A percentile compares a stretch with the other conserved stretches of the same genome.
Evolutionary conservation across 2,329 filamentous ascomycete genomes (phyloP).

Genomic region (Calycina marina): DNA sequence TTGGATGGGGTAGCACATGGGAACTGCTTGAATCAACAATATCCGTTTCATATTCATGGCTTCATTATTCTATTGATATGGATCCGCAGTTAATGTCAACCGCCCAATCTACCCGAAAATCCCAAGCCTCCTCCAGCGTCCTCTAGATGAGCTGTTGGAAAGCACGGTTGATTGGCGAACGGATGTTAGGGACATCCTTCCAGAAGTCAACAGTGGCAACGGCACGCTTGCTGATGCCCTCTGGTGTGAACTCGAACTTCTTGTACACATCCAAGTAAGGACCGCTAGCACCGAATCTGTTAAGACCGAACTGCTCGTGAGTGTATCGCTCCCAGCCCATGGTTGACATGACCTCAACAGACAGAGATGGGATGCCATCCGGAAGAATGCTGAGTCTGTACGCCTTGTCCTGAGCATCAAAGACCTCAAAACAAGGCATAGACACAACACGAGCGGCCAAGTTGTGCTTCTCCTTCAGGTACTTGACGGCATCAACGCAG

Average conservation of each 20-base stretch:
- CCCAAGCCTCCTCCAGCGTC: no score
- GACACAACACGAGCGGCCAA: constrained; percentile 86
- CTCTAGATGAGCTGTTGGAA: constrained; percentile 97
- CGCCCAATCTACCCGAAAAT: no score
- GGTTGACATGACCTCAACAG: constrained; percentile 92
- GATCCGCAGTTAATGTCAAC: no score
- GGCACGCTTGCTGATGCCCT: constrained; percentile 92
- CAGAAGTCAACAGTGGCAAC: constrained; percentile 89
- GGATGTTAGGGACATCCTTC: constrained; percentile 81
- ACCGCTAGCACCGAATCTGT: constrained; percentile 95
- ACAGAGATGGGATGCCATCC: constrained; percentile 84
- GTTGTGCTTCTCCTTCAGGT: constrained; percentile 76
- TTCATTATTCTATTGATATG: no score
- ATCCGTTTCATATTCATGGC: no score
- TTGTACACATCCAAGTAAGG: constrained; percentile 97
- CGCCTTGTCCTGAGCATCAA: constrained; percentile 85
- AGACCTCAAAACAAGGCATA: constrained; percentile 93
- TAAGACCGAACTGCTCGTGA: constrained; percentile 98
- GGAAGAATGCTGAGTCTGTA: constrained; percentile 89
- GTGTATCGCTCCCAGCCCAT: constrained; percentile 98
- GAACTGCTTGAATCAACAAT: no score
- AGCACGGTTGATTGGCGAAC: constrained; percentile 90
- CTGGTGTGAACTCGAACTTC: constrained; percentile 99
- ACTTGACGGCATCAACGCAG: constrained; percentile 83
- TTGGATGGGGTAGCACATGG: no score